phyloP scores from a whole-genome alignment of 1,284 basidiomycete species.

The Ustilago bromivora region DNA sequence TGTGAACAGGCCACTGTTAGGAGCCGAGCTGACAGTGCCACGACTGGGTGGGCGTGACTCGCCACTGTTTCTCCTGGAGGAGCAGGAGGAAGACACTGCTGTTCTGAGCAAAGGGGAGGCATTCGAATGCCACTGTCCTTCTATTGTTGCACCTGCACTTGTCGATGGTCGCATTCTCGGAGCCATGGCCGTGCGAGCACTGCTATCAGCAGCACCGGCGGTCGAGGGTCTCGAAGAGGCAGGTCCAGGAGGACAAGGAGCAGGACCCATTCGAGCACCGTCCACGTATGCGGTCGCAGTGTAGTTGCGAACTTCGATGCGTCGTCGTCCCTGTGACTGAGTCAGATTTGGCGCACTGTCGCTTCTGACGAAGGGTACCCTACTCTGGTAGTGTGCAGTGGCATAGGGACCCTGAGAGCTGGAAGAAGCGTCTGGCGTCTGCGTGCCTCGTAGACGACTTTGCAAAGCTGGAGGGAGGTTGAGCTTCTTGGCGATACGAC shows the following conservation, averaged over 20 bases:
- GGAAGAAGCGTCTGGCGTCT: conserved; percentile 20
- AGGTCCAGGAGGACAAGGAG: conserved; percentile 15
- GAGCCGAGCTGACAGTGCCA: conserved; percentile 23
- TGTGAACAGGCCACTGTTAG: conserved; percentile 48
- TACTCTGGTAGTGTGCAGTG: neutral
- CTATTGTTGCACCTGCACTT: conserved; percentile 3
- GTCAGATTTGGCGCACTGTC: conserved; percentile 41
- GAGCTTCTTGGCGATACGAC: conserved; percentile 47
- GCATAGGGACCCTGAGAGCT: neutral
- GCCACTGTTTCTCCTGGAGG: conserved; percentile 38
- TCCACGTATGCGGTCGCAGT: conserved; percentile 38
- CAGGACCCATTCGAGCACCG: conserved; percentile 47
- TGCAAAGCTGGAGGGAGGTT: conserved; percentile 34
- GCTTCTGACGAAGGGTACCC: conserved; percentile 29
- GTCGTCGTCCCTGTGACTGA: conserved; percentile 13
- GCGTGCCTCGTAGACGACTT: conserved; percentile 36
- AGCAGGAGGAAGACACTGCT: conserved; percentile 16
- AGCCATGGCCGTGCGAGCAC: neutral
- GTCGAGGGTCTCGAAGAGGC: conserved; percentile 28
- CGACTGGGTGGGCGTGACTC: conserved; percentile 32
- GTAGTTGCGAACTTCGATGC: conserved; percentile 36
- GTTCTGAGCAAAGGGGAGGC: conserved; percentile 24
- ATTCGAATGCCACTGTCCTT: neutral
- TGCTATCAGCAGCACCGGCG: conserved; percentile 6
- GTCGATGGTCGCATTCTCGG: conserved; percentile 17